Evolutionary conservation across 768 basidiomycete species (phyloP), one percentile per base, ranked within the genome.

Genomic region (Lactarius indigo): DNA sequence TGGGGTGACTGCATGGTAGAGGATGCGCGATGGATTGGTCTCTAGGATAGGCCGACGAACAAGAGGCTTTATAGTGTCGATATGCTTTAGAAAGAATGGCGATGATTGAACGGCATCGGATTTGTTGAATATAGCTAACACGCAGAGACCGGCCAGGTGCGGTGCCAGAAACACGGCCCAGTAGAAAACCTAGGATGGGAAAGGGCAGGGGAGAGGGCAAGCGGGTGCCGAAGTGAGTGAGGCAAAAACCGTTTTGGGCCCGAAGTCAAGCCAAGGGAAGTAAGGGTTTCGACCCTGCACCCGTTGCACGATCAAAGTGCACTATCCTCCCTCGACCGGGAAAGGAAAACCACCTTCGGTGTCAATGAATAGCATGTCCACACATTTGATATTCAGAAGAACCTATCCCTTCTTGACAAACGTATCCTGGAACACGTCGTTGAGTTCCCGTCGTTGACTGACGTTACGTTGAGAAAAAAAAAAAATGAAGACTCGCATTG

Each of bases 21-120:
- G 62, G 62, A 55, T 56, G 33, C 54, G 52, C 50, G 57, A 44
- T 67, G 66, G 39, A 54, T n/a, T 59, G 50, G 56, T 57, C 56
- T 57, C 56, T 59, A 26, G 62, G 63, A 64, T 39, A 47, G 30
- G 58, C 41, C 50, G 55, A 59, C 31, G 20, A 41, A 52, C 17
- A 41, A 63, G 66, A 64, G 63, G 41, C 54, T 68, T 64, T 68
- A 68, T 68, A 68, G 47, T 55, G 35, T 56, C 47, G 57, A 50
- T 64, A 31, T 20, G 50, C 26, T 59, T 42, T 30, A 55, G 66
- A 59, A 68, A 54, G 58, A 39, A 55, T 60, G 18, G 58, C 58
- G 62, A 68, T 20, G 63, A 55, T 59, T 68, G 63, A 60, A 64
- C 62, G 66, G 62, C 66, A 68, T 68, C 66, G 31, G 66, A 67